A percentile compares a stretch with the other conserved stretches of the same genome.
Evolutionary conservation across 1,139 yeast genomes (phyloP).

Genomic region (Taiozyma sp.): DNA sequence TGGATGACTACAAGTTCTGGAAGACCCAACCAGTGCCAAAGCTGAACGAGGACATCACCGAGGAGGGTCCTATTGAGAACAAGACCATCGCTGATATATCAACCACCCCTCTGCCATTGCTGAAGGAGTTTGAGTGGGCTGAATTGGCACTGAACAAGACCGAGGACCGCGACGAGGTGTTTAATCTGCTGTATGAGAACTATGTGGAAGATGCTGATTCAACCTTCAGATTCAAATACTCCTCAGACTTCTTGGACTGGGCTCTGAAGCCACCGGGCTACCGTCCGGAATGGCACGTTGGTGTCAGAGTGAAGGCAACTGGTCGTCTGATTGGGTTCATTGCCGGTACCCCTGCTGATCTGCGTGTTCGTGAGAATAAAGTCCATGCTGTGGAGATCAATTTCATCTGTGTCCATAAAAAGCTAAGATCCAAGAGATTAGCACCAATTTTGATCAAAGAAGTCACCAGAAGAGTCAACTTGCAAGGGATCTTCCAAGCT

Average conservation of each 20-base stretch:
- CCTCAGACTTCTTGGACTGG: conserved; percentile 84
- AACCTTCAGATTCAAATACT: conserved; percentile 84
- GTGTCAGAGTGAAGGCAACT: conserved; percentile 77
- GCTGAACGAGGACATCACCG: conserved; percentile 57
- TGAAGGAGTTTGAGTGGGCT: conserved; percentile 84
- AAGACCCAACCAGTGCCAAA: conserved; percentile 92
- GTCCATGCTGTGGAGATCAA: conserved; percentile 83
- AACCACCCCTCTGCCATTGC: conserved; percentile 60
- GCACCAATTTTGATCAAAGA: conserved; percentile 94
- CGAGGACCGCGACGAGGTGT: conserved; percentile 65
- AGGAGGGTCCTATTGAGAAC: conserved; percentile 81
- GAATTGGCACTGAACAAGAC: conserved; percentile 61
- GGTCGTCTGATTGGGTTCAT: conserved; percentile 86
- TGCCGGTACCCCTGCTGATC: conserved; percentile 77
- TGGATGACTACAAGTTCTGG: conserved; percentile 96
- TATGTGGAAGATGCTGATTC: conserved; percentile 95
- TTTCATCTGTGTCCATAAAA: conserved; percentile 90
- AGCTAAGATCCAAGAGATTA: conserved; percentile 84
- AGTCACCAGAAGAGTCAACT: conserved; percentile 88
- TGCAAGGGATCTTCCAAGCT: conserved; percentile 89
- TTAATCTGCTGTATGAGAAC: conserved; percentile 75
- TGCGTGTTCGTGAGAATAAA: conserved; percentile 52
- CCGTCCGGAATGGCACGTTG: conserved; percentile 85
- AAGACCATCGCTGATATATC: conserved; percentile 73
- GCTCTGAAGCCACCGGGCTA: conserved; percentile 95